A percentile compares a stretch with the other conserved stretches of the same genome.
Conservation (phyloP, 129 eudicot genomes). For the Flaveria robusta region DNA sequence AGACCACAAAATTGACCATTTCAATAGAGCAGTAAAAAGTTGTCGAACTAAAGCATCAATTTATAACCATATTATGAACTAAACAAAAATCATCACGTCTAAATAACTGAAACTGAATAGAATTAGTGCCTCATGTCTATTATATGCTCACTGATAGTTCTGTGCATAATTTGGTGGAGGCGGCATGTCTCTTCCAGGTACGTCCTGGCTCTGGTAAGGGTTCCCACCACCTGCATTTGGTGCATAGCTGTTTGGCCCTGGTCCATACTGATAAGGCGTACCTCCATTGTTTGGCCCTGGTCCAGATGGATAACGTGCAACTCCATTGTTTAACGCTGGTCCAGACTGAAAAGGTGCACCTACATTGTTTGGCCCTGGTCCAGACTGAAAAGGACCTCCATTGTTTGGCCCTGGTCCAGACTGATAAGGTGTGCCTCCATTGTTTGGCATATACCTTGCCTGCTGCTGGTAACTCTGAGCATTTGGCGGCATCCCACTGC, state of each 20-base stretch:
- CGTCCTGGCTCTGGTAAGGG: conserved; percentile 51
- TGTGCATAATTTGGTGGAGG: conserved; percentile 42
- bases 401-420: conserved; percentile 29
- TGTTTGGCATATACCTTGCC: conserved; percentile 41
- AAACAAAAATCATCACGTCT: conserved; percentile 14
- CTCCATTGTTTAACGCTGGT: conserved; percentile 48
- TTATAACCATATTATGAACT: conserved; percentile 24
- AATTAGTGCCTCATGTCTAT: conserved; percentile 3
- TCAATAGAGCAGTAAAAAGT: conserved; percentile 18
- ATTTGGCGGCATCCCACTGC: conserved; percentile 38
- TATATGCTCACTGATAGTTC: conserved; percentile 43
- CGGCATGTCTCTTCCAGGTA: conserved; percentile 75
- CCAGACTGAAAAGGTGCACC: conserved; percentile 50
- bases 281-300: conserved; percentile 52
- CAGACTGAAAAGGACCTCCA: conserved; percentile 52
- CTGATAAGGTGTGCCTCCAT: conserved; percentile 31
- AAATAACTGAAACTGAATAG: neutral
- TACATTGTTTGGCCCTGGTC: conserved; percentile 48
- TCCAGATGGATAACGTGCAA: conserved; percentile 46
- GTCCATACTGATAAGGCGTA: conserved; percentile 47
- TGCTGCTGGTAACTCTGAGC: conserved; percentile 46
- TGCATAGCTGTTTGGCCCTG: conserved; percentile 45
- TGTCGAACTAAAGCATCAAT: neutral
- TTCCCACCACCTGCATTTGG: conserved; percentile 52
- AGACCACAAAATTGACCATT: conserved; percentile 14